phyloP scores from a whole-genome alignment of 495 filamentous ascomycete species.

The Cenococcum geophilum region DNA sequence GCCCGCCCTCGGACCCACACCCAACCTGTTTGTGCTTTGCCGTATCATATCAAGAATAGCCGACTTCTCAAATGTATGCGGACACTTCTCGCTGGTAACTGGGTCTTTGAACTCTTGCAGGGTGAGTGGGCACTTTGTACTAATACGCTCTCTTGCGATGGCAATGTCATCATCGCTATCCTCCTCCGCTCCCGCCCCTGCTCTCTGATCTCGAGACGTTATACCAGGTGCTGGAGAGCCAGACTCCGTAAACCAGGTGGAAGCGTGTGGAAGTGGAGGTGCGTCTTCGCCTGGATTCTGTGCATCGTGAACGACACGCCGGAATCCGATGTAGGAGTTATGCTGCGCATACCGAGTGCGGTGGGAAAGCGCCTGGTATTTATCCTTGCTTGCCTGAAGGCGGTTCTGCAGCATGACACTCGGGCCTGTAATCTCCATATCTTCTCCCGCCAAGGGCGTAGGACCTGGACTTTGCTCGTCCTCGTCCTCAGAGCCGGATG shows the following conservation, averaged over 20 bases:
- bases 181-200: conserved; percentile 20
- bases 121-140: conserved; percentile 76
- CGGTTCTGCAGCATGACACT: conserved; percentile 29
- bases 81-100: conserved; percentile 67
- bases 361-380: conserved; percentile 33
- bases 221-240: conserved; percentile 37
- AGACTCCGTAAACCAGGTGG: conserved; percentile 59
- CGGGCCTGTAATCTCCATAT: conserved; percentile 21
- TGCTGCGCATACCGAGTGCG: conserved; percentile 56
- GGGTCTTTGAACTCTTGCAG: conserved; percentile 67
- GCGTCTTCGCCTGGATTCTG: conserved; percentile 58
- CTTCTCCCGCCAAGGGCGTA: conserved; percentile 7
- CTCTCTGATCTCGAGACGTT: conserved; percentile 30
- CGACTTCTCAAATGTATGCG: conserved; percentile 71
- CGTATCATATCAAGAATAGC: conserved; percentile 63
- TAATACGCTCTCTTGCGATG: conserved; percentile 61
- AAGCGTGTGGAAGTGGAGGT: conserved; percentile 58
- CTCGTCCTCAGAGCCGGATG: conserved; percentile 19
- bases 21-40: conserved; percentile 37
- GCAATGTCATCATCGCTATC: conserved; percentile 67
- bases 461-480: conserved; percentile 21
- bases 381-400: conserved; percentile 29
- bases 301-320: conserved; percentile 69
- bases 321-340: conserved; percentile 76
- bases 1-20: neutral